phyloP scores from a whole-genome alignment of 345 rosid genomes.

The Carallia pectinifolia region DNA sequence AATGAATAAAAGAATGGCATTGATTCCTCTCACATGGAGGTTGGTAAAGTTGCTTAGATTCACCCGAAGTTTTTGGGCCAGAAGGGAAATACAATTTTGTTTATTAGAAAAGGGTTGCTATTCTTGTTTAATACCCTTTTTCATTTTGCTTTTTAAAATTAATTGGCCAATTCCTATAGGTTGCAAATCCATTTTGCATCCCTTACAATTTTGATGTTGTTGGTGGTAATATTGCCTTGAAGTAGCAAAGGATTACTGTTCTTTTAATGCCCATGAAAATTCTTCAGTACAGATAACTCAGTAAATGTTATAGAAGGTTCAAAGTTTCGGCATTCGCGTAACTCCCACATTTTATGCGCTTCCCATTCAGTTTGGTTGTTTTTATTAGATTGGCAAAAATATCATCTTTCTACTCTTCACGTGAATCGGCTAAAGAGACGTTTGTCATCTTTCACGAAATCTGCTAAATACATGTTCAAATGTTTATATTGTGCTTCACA shows the following conservation, averaged over 20 bases:
- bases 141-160: not conserved
- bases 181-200: not conserved
- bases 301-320: too few species aligned
- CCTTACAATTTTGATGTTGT: too few species aligned
- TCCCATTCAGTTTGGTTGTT: too few species aligned
- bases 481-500: not conserved
- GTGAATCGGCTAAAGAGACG: not conserved
- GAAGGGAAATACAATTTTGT: not conserved
- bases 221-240: too few species aligned
- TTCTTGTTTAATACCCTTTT: not conserved
- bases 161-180: not conserved
- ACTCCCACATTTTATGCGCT: too few species aligned
- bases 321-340: too few species aligned
- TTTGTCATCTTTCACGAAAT: not conserved
- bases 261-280: too few species aligned
- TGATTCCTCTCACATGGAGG: constrained; percentile 29
- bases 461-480: not conserved
- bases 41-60: not conserved
- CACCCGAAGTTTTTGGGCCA: constrained; percentile 9
- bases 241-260: too few species aligned
- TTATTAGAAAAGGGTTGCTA: not conserved
- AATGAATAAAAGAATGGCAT: not conserved
- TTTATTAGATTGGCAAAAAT: not conserved
- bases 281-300: too few species aligned
- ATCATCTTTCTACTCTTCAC: not conserved